Percentiles rank a stretch among this genome's conserved stretches.
Evolutionary conservation across 208 protist species (phyloP).

Genomic region (Trypanosoma lewisi): DNA sequence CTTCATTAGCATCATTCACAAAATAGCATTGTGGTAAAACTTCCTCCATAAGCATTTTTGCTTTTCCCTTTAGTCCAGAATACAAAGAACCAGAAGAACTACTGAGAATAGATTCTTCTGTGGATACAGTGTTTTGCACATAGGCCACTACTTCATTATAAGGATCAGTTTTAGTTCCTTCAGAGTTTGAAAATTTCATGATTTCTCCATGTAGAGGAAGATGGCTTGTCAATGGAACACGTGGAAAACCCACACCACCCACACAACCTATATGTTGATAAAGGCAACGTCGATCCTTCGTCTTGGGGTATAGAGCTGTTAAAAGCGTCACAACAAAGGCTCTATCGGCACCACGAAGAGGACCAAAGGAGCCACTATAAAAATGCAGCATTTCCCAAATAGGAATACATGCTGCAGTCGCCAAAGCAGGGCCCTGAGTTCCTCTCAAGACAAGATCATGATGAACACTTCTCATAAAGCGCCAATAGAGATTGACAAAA

Average conservation of each 20-base stretch:
- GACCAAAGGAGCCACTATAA: slow-evolving; percentile 34
- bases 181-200: slow-evolving; percentile 1
- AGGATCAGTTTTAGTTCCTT: background rate
- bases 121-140: slow-evolving; percentile 30
- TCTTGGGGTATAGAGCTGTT: slow-evolving; percentile 70
- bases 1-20: background rate
- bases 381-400: slow-evolving; percentile 80
- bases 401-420: slow-evolving; percentile 73
- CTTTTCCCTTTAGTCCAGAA: slow-evolving; percentile 6
- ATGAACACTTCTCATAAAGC: slow-evolving; percentile 30
- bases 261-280: slow-evolving; percentile 57
- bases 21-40: slow-evolving; percentile 26
- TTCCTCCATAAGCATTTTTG: slow-evolving; percentile 16
- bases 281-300: slow-evolving; percentile 64
- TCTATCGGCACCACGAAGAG: slow-evolving; percentile 19
- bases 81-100: background rate
- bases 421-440: slow-evolving; percentile 52
- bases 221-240: slow-evolving; percentile 22
- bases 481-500: slow-evolving; percentile 15
- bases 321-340: slow-evolving; percentile 51
- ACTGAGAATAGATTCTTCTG: slow-evolving; percentile 23
- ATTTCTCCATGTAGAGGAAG: slow-evolving; percentile 28
- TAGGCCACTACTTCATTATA: slow-evolving; percentile 22
- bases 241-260: slow-evolving; percentile 22
- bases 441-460: slow-evolving; percentile 37